Evolutionary conservation across 805 yeast genomes (phyloP), one percentile per base, ranked within the genome.

Genomic region (Yamadazyma scolyti): DNA sequence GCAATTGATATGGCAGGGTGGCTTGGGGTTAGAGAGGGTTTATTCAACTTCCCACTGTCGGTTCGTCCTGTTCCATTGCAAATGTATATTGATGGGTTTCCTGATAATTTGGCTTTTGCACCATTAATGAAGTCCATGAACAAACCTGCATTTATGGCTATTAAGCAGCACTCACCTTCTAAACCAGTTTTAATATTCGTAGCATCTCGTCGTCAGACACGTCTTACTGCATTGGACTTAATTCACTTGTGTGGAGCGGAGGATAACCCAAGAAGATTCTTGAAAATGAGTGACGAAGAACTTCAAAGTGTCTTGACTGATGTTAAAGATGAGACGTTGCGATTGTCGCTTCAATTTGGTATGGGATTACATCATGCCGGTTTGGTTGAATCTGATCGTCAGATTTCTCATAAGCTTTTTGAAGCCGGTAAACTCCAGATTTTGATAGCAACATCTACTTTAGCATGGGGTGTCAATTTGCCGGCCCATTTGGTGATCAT

Each of bases 111-210:
- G 39, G 88, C 87, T 1, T 83, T 84, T 49, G 79, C 88, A 46
- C 87, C 90, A 1, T 63, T 85, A 48, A 84, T 84, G 96, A 85
- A 78, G 63, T 83, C 78, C 14, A 85, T 76, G 93, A 87, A 79
- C 67, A 87, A 72, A 47, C 96, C 97, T 1, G 90, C 95, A 0
- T 88, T 83, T 48, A 75, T 82, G 81, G 95, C 96, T 0, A 88
- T 88, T 41, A 85, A 87, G 50, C 87, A 85, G 41, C 96, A 89
- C 52, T 83, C 96, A 0, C 94, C 96, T 2, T 64, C 63, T 12
- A 79, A 88, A 51, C 95, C 96, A 0, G 90, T 82, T 8, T 66
- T 84, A 44, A 78, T 84, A n/a, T 84, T 84, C 47, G 94, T 84
- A 21, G 87, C 93, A 1, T 82, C 93, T 3, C 71, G 94, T 50